A percentile compares a stretch with the other conserved stretches of the same genome.
Conservation (phyloP, 257 asterid genomes). For the Oldenlandia corymbosa region DNA sequence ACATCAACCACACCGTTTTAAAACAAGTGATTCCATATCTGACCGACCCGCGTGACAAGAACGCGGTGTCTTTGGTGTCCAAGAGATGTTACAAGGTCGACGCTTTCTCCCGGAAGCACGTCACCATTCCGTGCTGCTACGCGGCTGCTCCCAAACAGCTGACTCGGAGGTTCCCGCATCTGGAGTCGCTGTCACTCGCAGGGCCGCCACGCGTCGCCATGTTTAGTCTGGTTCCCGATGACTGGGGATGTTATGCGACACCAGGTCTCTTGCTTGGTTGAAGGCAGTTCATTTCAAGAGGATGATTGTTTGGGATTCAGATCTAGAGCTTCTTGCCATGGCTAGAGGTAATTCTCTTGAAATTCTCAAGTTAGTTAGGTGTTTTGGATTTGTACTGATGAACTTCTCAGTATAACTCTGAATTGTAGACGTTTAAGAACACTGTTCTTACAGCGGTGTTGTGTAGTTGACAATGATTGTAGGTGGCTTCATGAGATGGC, state of each 20-base stretch:
- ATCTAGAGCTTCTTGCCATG: slow-evolving; percentile 48
- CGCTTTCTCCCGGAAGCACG: slow-evolving; percentile 64
- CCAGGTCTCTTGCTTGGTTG: slow-evolving; percentile 37
- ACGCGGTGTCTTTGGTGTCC: slow-evolving; percentile 52
- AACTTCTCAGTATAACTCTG: slow-evolving; percentile 43
- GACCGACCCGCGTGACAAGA: slow-evolving; percentile 63
- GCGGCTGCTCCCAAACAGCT: slow-evolving; percentile 50
- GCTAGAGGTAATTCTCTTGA: slow-evolving; percentile 36
- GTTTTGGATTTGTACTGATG: slow-evolving; percentile 78
- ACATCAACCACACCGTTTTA: slow-evolving; percentile 66
- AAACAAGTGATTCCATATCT: slow-evolving; percentile 67
- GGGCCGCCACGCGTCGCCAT: slow-evolving; percentile 91
- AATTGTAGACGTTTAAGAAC: slow-evolving; percentile 57
- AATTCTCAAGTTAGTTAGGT: slow-evolving; percentile 66
- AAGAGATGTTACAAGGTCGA: slow-evolving; percentile 60
- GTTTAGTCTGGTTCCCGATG: slow-evolving; percentile 71
- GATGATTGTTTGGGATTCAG: slow-evolving; percentile 72
- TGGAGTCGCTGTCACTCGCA: slow-evolving; percentile 69
- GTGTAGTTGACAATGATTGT: slow-evolving; percentile 52
- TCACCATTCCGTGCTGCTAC: slow-evolving; percentile 77
- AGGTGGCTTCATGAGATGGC: slow-evolving; percentile 78
- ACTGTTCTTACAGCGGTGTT: slow-evolving; percentile 65
- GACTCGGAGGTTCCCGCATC: slow-evolving; percentile 54
- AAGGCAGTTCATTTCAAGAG: slow-evolving; percentile 69
- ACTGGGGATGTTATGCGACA: slow-evolving; percentile 74